Conservation (phyloP, 257 asterid species). For the Scutellaria barbata region DNA sequence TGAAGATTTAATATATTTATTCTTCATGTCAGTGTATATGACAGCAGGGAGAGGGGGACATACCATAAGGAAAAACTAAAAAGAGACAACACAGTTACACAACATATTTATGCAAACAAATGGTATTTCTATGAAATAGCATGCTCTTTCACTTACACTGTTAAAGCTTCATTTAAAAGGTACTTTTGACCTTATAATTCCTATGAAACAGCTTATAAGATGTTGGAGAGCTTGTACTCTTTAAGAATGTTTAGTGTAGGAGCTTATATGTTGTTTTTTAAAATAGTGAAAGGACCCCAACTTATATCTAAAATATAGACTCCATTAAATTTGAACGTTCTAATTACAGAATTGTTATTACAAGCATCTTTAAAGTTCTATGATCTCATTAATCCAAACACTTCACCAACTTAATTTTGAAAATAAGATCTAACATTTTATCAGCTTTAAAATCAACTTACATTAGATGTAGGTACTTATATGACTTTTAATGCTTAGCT, state of each 20-base stretch:
- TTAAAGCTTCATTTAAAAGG: too few relatives aligned
- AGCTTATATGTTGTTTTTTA: too few relatives aligned
- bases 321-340: background rate
- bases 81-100: constrained; percentile 1
- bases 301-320: too few relatives aligned
- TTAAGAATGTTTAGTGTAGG: too few relatives aligned
- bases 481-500: too few relatives aligned
- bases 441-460: too few relatives aligned
- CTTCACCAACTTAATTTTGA: background rate
- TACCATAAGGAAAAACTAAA: constrained; percentile 1
- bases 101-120: constrained; percentile 11
- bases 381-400: background rate
- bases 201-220: too few relatives aligned
- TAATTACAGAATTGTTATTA: background rate
- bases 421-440: too few relatives aligned
- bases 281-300: too few relatives aligned
- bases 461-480: too few relatives aligned
- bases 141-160: background rate
- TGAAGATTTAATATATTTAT: background rate
- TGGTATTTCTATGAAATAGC: background rate
- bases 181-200: too few relatives aligned
- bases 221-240: too few relatives aligned
- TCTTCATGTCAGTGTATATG: background rate
- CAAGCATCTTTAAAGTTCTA: background rate
- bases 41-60: background rate